Percentiles rank a stretch among this genome's conserved stretches.
phyloP scores from a whole-genome alignment of 495 filamentous ascomycete species.

The Cladorrhinum samala region DNA sequence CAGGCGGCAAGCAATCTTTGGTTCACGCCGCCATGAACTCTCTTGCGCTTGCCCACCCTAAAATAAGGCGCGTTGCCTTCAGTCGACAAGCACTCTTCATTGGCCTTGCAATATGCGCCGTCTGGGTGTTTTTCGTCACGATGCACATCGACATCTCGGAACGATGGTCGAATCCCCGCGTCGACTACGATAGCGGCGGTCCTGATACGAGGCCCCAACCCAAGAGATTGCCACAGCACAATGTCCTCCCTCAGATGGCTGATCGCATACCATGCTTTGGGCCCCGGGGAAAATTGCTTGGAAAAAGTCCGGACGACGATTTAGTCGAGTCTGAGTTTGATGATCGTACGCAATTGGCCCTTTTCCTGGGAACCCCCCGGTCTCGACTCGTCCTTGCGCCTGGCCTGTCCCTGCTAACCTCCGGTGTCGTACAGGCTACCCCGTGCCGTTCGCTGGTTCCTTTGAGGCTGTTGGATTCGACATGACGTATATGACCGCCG shows the following conservation, averaged over 20 bases:
- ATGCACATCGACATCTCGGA: constrained; percentile 8
- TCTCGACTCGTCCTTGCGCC: not conserved
- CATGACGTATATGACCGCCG: constrained; percentile 22
- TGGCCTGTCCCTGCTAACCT: constrained; percentile 12
- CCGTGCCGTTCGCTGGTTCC: constrained; percentile 24
- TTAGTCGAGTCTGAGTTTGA: constrained; percentile 19
- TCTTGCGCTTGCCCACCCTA: constrained; percentile 12
- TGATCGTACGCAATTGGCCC: constrained; percentile 13
- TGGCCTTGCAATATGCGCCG: constrained; percentile 10
- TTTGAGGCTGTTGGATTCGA: constrained; percentile 26
- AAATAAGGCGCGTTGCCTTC: constrained; percentile 14
- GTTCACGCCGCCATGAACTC: constrained; percentile 9
- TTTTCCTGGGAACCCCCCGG: too few relatives aligned
- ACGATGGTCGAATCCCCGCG: constrained; percentile 3
- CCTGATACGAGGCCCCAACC: constrained; percentile 10
- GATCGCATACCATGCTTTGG: constrained; percentile 23
- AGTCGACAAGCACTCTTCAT: constrained; percentile 19
- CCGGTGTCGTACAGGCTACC: constrained; percentile 17
- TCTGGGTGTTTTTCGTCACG: constrained; percentile 17
- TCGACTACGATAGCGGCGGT: not conserved
- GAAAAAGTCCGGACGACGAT: constrained; percentile 26
- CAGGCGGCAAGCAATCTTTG: not conserved
- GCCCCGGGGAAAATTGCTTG: constrained; percentile 24
- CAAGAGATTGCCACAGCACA: constrained; percentile 22
- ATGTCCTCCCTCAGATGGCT: constrained; percentile 18